Conservation (phyloP, 805 yeast genomes). For the Kockiozyma suomiensis region DNA sequence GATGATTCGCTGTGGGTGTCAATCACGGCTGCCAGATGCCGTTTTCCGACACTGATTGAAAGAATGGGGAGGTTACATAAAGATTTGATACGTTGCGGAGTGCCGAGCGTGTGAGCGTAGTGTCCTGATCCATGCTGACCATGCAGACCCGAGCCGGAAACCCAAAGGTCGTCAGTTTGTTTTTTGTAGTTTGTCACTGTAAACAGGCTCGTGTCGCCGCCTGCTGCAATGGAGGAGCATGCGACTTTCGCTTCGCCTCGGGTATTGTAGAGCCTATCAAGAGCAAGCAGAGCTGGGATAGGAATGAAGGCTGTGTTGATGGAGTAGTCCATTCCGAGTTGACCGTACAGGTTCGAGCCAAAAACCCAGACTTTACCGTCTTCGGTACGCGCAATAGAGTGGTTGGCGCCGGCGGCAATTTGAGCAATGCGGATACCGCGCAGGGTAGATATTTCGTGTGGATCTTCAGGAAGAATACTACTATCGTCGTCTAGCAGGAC, state of each 20-base stretch:
- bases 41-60: constrained; percentile 61
- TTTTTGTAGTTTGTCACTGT: constrained; percentile 37
- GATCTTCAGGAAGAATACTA: constrained; percentile 23
- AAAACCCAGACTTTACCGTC: constrained; percentile 77
- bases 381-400: constrained; percentile 69
- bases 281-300: constrained; percentile 61
- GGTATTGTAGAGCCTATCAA: constrained; percentile 48
- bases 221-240: constrained; percentile 61
- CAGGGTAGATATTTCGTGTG: constrained; percentile 60
- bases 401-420: constrained; percentile 74
- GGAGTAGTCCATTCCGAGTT: constrained; percentile 70
- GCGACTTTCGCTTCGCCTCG: constrained; percentile 48
- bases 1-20: constrained; percentile 45
- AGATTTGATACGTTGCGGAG: constrained; percentile 61
- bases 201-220: constrained; percentile 66
- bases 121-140: constrained; percentile 87
- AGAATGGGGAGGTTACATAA: constrained; percentile 50
- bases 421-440: constrained; percentile 55
- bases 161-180: constrained; percentile 46
- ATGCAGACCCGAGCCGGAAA: constrained; percentile 81
- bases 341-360: constrained; percentile 86
- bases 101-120: constrained; percentile 69
- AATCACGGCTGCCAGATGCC: constrained; percentile 65
- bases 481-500: constrained; percentile 12
- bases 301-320: constrained; percentile 69